phyloP scores from a whole-genome alignment of 805 yeast genomes.

The Lachancea cidri region DNA sequence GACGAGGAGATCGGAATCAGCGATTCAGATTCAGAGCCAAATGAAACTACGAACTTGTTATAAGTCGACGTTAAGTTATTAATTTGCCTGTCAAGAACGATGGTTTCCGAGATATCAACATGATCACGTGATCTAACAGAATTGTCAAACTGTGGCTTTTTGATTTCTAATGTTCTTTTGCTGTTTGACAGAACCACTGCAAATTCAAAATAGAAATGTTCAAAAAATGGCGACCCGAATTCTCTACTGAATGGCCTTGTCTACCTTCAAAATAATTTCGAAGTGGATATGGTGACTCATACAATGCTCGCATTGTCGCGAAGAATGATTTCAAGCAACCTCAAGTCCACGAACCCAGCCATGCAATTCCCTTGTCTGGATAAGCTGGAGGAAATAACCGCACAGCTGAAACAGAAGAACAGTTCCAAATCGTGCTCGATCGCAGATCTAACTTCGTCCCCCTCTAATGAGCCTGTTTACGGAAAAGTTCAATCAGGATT shows the following conservation, averaged over 20 bases:
- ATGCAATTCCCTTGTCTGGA: conserved; percentile 84
- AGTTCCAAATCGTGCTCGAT: conserved; percentile 5
- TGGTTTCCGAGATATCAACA: no score
- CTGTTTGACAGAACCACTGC: not conserved
- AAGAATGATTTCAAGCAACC: not conserved
- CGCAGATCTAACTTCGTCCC: conserved; percentile 14
- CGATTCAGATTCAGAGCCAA: conserved; percentile 20
- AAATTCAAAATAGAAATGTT: no score
- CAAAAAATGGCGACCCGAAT: not conserved
- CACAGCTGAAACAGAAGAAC: conserved; percentile 17
- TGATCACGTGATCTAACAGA: no score
- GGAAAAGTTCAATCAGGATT: conserved; percentile 66
- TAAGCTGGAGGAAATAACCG: conserved; percentile 55
- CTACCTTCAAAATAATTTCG: conserved; percentile 2
- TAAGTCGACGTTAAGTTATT: no score
- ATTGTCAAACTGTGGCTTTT: not conserved
- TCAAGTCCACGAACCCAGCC: conserved; percentile 52
- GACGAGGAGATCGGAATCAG: conserved; percentile 26
- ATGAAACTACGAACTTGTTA: not conserved
- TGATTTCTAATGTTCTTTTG: not conserved
- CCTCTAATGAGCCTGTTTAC: conserved; percentile 79
- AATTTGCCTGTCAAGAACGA: not conserved
- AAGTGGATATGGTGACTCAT: not conserved
- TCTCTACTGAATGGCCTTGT: not conserved
- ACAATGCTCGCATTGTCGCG: not conserved